Evolutionary conservation across 83 land plant species (phyloP).

Genomic region (Picea engelmannii): DNA sequence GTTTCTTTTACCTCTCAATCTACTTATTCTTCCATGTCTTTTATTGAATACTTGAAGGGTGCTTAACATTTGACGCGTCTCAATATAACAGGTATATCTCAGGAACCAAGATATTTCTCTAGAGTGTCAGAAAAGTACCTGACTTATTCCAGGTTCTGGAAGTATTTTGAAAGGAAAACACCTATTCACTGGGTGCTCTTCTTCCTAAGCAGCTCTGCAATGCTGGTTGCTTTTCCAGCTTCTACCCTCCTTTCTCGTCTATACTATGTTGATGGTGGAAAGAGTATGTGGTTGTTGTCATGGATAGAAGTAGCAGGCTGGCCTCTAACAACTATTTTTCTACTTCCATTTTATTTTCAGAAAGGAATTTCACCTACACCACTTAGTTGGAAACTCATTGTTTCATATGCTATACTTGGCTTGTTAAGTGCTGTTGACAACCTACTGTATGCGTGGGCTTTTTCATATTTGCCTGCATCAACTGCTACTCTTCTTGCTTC

Average conservation of each 20-base stretch:
- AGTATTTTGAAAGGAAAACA: neutral
- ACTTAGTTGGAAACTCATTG: constrained; percentile 37
- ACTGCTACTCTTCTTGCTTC: constrained; percentile 78
- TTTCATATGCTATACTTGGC: constrained; percentile 65
- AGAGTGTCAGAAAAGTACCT: too few relatives aligned
- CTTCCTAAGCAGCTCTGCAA: constrained; percentile 40
- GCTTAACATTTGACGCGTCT: too few relatives aligned
- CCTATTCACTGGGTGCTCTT: constrained; percentile 50
- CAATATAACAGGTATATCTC: too few relatives aligned
- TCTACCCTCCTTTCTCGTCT: constrained; percentile 76
- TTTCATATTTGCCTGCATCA: constrained; percentile 81
- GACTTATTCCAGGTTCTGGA: neutral
- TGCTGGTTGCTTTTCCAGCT: constrained; percentile 86
- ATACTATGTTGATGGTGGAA: constrained; percentile 68
- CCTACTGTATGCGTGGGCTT: constrained; percentile 87
- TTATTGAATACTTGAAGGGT: too few relatives aligned
- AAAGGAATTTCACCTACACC: constrained; percentile 53
- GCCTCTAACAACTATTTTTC: constrained; percentile 61
- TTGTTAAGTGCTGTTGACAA: constrained; percentile 86
- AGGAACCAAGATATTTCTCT: too few relatives aligned
- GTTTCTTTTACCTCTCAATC: too few relatives aligned
- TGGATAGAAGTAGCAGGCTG: constrained; percentile 92
- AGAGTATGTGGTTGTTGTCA: constrained; percentile 78
- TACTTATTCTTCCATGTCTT: too few relatives aligned
- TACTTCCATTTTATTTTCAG: constrained; percentile 50